A percentile compares a stretch with the other conserved stretches of the same genome.
Evolutionary conservation across 164 flowering plant species (phyloP).

Genomic region (Berberis vulgaris): DNA sequence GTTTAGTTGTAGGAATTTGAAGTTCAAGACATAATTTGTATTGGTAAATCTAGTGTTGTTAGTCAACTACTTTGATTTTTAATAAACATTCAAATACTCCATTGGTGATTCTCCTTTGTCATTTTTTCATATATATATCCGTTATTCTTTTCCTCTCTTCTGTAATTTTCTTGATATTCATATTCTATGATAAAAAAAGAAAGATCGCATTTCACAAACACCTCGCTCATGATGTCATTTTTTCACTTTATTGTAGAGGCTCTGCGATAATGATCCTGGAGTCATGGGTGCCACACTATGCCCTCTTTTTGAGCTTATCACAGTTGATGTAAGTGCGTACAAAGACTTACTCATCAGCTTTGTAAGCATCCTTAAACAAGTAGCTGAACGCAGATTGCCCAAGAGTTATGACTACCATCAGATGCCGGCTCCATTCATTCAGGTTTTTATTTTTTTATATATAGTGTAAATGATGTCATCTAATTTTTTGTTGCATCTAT

Average conservation of each 20-base stretch:
- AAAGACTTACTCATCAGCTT: constrained; percentile 83
- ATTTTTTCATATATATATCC: too few species aligned
- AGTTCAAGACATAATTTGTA: too few species aligned
- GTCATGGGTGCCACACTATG: constrained; percentile 98
- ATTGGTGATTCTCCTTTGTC: too few species aligned
- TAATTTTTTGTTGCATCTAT: background rate
- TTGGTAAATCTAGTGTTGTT: too few species aligned
- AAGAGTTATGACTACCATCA: constrained; percentile 94
- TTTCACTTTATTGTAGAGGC: constrained; percentile 46
- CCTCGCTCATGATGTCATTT: too few species aligned
- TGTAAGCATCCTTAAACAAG: constrained; percentile 92
- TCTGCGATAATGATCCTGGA: constrained; percentile 96
- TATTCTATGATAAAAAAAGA: background rate
- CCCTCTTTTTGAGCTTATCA: constrained; percentile 88
- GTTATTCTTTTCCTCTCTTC: too few species aligned
- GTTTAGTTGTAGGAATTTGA: too few species aligned
- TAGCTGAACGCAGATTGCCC: constrained; percentile 85
- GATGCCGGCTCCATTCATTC: constrained; percentile 98
- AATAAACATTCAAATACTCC: too few species aligned
- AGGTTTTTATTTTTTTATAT: constrained; percentile 33
- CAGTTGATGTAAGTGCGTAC: constrained; percentile 53
- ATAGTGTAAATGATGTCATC: background rate
- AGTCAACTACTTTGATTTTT: too few species aligned
- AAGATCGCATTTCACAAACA: too few species aligned
- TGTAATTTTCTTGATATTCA: background rate